Evolutionary conservation across 768 basidiomycete genomes (phyloP).

Genomic region (Lactarius vividus): DNA sequence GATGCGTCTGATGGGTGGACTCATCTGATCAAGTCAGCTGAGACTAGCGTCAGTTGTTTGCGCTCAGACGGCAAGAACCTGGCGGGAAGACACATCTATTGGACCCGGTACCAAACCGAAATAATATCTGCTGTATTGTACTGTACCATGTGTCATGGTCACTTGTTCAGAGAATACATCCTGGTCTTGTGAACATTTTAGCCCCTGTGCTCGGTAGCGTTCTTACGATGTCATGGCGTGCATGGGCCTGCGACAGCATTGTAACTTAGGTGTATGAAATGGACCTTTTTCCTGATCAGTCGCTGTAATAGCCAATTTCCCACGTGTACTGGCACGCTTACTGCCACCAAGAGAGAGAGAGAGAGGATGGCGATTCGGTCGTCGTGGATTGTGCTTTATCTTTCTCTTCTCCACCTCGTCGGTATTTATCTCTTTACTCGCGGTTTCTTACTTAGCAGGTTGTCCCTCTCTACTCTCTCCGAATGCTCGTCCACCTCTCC

Average conservation of each 20-base stretch:
- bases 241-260: too few relatives aligned
- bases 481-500: conserved; percentile 36
- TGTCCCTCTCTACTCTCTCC: conserved; percentile 61
- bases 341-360: too few relatives aligned
- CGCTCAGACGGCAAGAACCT: not conserved
- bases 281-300: too few relatives aligned
- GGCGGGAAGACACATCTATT: not conserved
- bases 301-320: too few relatives aligned
- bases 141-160: not conserved
- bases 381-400: conserved; percentile 48
- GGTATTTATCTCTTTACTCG: conserved; percentile 88
- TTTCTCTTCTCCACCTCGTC: conserved; percentile 64
- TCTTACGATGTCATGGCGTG: too few relatives aligned
- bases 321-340: not conserved
- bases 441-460: conserved; percentile 84
- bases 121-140: not conserved
- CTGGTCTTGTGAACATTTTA: too few relatives aligned
- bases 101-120: not conserved
- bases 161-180: too few relatives aligned
- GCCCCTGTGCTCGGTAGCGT: too few relatives aligned
- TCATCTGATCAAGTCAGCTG: not conserved
- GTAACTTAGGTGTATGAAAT: too few relatives aligned
- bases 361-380: conserved; percentile 13
- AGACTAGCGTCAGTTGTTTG: not conserved
- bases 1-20: too few relatives aligned